phyloP scores from a whole-genome alignment of 345 rosid genomes.

The Alliaria petiolata region DNA sequence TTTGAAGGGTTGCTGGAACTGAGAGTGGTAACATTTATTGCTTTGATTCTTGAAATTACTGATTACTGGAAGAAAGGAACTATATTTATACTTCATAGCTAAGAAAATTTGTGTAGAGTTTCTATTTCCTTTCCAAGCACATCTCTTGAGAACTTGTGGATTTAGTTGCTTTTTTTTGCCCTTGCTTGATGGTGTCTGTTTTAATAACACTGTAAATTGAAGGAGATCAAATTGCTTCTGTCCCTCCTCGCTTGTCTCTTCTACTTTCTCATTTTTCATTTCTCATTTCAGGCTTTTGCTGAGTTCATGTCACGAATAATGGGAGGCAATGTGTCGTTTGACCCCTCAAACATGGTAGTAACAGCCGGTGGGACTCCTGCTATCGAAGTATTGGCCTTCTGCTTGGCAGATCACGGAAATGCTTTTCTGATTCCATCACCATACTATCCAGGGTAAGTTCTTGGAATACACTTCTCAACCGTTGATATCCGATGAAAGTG shows the following conservation, averaged over 20 bases:
- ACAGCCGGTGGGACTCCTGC: conserved; percentile 93
- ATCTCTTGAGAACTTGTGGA: too few relatives aligned
- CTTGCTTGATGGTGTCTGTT: too few relatives aligned
- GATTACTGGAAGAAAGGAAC: too few relatives aligned
- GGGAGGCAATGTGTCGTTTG: conserved; percentile 53
- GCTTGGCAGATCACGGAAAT: conserved; percentile 90
- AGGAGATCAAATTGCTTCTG: too few relatives aligned
- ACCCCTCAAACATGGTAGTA: conserved; percentile 64
- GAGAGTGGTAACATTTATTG: conserved; percentile 51
- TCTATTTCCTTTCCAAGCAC: too few relatives aligned
- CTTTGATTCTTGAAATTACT: too few relatives aligned
- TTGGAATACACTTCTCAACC: background rate
- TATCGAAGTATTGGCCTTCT: conserved; percentile 74
- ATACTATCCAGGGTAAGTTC: conserved; percentile 80
- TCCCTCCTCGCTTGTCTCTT: too few relatives aligned
- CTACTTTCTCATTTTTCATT: background rate
- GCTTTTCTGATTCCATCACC: conserved; percentile 85
- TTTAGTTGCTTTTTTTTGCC: too few relatives aligned
- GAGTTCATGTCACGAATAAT: conserved; percentile 65
- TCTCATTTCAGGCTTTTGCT: conserved; percentile 63
- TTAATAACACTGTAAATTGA: too few relatives aligned
- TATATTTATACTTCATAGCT: too few relatives aligned
- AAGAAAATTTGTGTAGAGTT: too few relatives aligned
- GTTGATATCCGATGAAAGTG: background rate
- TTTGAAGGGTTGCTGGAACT: conserved; percentile 62